Base-by-base conservation (phyloP, 768 basidiomycete genomes). In the Leccinum rimulosum region DNA sequence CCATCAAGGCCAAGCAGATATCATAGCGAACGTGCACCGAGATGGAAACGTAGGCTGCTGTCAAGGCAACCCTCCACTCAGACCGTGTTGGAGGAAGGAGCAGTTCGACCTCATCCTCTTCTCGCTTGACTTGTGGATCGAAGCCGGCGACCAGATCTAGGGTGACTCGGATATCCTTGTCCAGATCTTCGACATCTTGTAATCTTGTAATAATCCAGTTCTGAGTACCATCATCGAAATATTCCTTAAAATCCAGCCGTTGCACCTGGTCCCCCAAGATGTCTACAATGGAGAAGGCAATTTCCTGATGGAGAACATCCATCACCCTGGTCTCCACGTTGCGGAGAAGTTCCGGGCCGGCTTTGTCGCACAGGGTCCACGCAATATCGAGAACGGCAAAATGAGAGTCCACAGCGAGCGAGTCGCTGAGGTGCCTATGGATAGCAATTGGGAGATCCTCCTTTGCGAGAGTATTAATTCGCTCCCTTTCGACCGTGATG, bases 21-120 rank as follows among this genome's bases (percentile, higher is more conserved):
- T 91, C 88, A 69, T 93, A 91, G 70, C 92, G 81, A 12, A 87
- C 90, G 61, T 85, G 79, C 50, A 90, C 76, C 4, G 88, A 81
- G 53, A 80, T 81, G 15, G 79, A 76, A 36, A 82, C 77, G 69
- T 91, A 94, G 31, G 82, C 77, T 27, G 88, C 79, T 33, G 83
- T 82, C 33, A 90, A 75, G 31, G 83, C 84, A 56, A 78, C 80
- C 52, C 76, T 78, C 86, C 87, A 88, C 55, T 85, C 80, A 15
- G 87, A 86, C 43, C 77, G 75, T 36, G 82, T 76, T 54, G 81
- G 77, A 28, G 83, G 83, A 33, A 77, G 69, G 35, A 84, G 77
- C 15, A 77, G 63, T 50, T 84, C 85, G 17, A 81, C 79, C 64
- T 91, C 89, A 31, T 89, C 86, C 63, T 88, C 87, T 71, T 94